A percentile compares a stretch with the other conserved stretches of the same genome.
phyloP scores from a whole-genome alignment of 768 basidiomycete species.

The Mycena capillaripes region DNA sequence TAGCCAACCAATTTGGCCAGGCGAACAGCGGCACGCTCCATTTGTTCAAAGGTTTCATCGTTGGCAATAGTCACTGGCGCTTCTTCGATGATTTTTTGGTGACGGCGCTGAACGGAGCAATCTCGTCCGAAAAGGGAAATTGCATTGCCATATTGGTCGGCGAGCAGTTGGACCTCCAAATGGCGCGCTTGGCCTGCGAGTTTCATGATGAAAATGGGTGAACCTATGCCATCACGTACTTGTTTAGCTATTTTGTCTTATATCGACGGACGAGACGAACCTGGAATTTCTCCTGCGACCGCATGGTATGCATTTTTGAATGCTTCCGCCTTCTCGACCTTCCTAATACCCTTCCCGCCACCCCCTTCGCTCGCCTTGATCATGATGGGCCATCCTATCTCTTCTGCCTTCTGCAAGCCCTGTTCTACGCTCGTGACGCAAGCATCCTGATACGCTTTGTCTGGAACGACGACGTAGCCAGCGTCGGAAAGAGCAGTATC shows the following conservation, averaged over 20 bases:
- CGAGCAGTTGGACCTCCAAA: constrained; percentile 97
- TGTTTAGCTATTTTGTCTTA: constrained; percentile 23
- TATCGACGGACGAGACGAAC: constrained; percentile 58
- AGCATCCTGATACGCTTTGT: constrained; percentile 88
- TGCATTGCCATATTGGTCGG: constrained; percentile 99
- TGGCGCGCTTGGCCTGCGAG: constrained; percentile 98
- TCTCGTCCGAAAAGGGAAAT: constrained; percentile 99
- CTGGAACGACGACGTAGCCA: constrained; percentile 95
- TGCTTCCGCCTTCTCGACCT: constrained; percentile 86
- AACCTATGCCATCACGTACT: constrained; percentile 64
- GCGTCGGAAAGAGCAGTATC: constrained; percentile 87
- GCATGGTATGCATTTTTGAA: constrained; percentile 97
- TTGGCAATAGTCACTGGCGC: constrained; percentile 98
- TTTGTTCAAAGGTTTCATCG: constrained; percentile 92
- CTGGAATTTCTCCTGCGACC: constrained; percentile 96
- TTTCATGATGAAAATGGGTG: constrained; percentile 99
- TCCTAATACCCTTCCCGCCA: constrained; percentile 98
- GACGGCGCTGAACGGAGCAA: constrained; percentile 98
- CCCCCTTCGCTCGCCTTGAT: constrained; percentile 99
- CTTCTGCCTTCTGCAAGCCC: constrained; percentile 84
- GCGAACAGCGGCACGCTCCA: constrained; percentile 99
- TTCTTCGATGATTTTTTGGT: constrained; percentile 99
- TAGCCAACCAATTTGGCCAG: constrained; percentile 99
- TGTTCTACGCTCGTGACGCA: constrained; percentile 92
- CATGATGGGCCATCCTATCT: constrained; percentile 98